Evolutionary conservation across 2,329 filamentous ascomycete genomes (phyloP), one percentile per base, ranked within the genome.

Genomic region (Aspergillus costaricaensis): DNA sequence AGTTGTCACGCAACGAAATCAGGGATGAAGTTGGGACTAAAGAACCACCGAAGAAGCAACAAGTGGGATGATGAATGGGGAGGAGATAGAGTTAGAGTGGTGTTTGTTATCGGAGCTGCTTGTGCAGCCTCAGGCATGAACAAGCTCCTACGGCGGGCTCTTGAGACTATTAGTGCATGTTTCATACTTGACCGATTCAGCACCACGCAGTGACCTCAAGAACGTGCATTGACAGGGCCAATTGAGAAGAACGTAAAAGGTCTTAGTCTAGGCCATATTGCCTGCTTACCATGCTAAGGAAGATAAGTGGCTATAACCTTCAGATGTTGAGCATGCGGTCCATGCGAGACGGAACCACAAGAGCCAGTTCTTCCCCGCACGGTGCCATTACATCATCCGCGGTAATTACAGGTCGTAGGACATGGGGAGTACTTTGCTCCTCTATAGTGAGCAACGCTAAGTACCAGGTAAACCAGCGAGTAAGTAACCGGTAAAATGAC

Each of bases 301-400:
- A 36, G 12, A 36, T 5, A 36, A 36, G 12, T 36, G 32, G 32
- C 32, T 6, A 14, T 14, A 36, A 2, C 12, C 32, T 36, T 36
- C 32, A 36, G 30, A 38, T 52, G 30, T n/a, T 14, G 30, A 19
- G 15, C n/a, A 30, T 7, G 48, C 27, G 30, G 19, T 12, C 32
- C 21, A 53, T 32, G 27, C 21, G 52, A 17, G 21, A 21, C 23
- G 12, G 41, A 19, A 52, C 14, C 17, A 21, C 47, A 14, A 30
- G 5, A 7, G 5, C 27, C 27, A 30, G 32, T 14, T 36, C 9
- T 23, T 58, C 55, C 38, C 48, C 55, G 48, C 57, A 59, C 51
- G 57, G 50, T 19, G 32, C 23, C 32, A 55, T 63, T 57, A 63
- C 60, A 62, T 62, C 60, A 62, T 48, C 49, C 43, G 27, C 27